These are phyloP conservation scores for Aphanomyces euteiches DNA, from an alignment of 352 stramenopile genomes.

Conservation along the genomic window DNA sequence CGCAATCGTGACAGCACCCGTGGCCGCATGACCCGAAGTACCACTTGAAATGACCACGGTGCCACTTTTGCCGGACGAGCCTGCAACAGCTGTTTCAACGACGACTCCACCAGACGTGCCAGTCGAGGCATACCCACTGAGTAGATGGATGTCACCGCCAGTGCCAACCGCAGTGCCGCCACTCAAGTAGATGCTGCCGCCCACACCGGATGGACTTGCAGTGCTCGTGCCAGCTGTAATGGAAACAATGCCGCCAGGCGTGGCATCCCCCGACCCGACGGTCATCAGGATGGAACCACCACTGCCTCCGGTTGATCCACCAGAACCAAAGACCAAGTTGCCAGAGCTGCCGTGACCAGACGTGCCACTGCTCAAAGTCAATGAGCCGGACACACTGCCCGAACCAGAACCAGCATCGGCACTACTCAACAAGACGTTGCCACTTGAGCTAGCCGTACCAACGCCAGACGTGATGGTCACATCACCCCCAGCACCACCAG, in stretches of 20 bases:
- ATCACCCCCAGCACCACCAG: too few relatives aligned
- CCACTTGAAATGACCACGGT: conserved; percentile 38
- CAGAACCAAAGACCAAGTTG: conserved; percentile 33
- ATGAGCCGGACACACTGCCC: too few relatives aligned
- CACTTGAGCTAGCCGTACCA: too few relatives aligned
- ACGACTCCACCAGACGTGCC: conserved; percentile 12
- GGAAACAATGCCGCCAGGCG: conserved; percentile 34
- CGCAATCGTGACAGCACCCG: conserved; percentile 36
- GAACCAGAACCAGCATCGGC: too few relatives aligned
- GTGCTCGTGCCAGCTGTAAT: conserved; percentile 33
- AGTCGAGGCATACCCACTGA: conserved; percentile 7
- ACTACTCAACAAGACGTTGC: too few relatives aligned
- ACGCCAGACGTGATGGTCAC: too few relatives aligned
- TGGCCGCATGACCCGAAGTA: conserved; percentile 33
- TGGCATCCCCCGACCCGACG: conserved; percentile 30
- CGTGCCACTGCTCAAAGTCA: too few relatives aligned
- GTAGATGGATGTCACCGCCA: conserved; percentile 36
- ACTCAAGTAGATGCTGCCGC: conserved; percentile 29
- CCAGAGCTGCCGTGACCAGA: conserved; percentile 38
- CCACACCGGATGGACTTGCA: background rate
- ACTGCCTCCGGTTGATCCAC: conserved; percentile 13
- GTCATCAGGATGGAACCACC: conserved; percentile 35
- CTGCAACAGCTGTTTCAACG: conserved; percentile 11
- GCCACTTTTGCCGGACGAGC: conserved; percentile 24
- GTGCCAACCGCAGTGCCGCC: conserved; percentile 33